Percentiles rank a stretch among this genome's conserved stretches.
These are phyloP conservation scores for Salix suchowensis DNA, from an alignment of 345 rosid genomes.

Conservation along the genomic window DNA sequence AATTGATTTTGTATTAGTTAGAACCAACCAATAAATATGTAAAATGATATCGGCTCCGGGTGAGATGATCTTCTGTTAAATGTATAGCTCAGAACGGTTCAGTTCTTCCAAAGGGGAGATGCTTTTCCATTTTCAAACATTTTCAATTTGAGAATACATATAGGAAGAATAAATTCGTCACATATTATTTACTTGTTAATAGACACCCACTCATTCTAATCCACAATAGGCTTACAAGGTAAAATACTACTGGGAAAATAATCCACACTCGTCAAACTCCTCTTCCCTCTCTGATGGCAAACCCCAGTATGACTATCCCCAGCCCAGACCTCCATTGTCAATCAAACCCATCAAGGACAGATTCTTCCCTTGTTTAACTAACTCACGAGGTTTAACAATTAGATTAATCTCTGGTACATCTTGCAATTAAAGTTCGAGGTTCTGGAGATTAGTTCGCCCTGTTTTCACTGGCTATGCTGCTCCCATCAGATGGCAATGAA, in stretches of 20 bases:
- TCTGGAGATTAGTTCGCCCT: background rate
- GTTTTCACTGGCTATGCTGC: conserved; percentile 8
- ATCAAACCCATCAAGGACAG: background rate
- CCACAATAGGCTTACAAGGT: background rate
- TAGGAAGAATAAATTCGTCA: background rate
- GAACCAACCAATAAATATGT: background rate
- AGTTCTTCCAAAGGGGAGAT: background rate
- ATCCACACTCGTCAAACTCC: background rate
- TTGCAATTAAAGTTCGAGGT: background rate
- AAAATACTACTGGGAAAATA: background rate
- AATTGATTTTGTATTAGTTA: conserved; percentile 3
- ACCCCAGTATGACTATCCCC: background rate
- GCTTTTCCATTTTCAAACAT: background rate
- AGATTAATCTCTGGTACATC: background rate
- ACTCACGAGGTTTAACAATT: background rate
- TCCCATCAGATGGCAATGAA: conserved; percentile 28
- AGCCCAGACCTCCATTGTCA: background rate
- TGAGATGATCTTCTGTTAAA: background rate
- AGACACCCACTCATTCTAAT: background rate
- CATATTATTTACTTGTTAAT: background rate
- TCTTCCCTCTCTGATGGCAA: background rate
- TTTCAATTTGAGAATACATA: background rate
- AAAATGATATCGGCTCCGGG: background rate
- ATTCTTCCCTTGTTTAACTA: background rate
- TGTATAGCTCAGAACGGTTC: background rate